These are phyloP conservation scores for Bruguiera sexangula DNA, from an alignment of 345 rosid species.

Conservation along the genomic window DNA sequence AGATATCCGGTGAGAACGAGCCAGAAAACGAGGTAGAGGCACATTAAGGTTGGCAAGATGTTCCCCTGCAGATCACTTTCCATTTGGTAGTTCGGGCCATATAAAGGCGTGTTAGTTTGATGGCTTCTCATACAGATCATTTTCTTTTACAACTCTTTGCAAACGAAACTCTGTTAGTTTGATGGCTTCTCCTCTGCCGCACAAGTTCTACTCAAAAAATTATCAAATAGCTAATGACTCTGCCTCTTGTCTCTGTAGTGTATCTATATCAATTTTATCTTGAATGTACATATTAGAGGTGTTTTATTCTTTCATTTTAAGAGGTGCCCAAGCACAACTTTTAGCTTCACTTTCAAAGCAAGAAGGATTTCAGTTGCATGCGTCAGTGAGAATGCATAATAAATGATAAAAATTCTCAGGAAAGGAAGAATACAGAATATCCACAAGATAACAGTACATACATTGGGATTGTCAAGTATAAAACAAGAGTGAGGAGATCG, in stretches of 20 bases:
- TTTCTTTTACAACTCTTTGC: background rate
- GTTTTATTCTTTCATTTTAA: too few species aligned
- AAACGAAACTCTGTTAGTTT: background rate
- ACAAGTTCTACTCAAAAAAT: background rate
- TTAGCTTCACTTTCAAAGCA: too few species aligned
- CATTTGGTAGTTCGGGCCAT: too few species aligned
- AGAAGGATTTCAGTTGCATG: too few species aligned
- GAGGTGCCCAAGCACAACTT: background rate
- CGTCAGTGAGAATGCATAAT: too few species aligned
- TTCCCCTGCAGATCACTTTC: too few species aligned
- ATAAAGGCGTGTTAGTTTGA: background rate
- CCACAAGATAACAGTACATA: background rate
- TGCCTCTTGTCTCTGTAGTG: too few species aligned
- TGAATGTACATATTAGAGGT: too few species aligned
- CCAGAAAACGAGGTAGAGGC: too few species aligned
- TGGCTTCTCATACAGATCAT: background rate
- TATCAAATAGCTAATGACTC: background rate
- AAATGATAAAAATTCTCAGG: too few species aligned
- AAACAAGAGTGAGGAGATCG: background rate
- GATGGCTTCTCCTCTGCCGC: background rate
- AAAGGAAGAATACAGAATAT: too few species aligned
- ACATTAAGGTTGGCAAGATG: background rate
- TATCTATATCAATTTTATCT: too few species aligned
- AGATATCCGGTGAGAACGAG: conserved; percentile 63
- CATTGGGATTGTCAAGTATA: background rate